These are phyloP conservation scores for Elsinoe fawcettii DNA, from an alignment of 2,329 filamentous ascomycete species.

Conservation along the genomic window DNA sequence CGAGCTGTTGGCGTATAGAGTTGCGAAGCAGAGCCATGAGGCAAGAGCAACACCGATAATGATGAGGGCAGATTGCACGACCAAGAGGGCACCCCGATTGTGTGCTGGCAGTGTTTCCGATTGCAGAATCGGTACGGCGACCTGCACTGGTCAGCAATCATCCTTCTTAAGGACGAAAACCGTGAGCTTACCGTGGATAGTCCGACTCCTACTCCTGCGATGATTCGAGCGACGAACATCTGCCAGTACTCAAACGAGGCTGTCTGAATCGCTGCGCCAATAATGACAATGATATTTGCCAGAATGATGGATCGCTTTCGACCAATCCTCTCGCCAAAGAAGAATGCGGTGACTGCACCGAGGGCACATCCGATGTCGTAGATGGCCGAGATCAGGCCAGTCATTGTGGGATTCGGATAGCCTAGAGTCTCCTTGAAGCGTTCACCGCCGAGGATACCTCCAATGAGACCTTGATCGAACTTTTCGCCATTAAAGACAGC, in stretches of 20 bases:
- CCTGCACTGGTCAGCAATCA: neutral
- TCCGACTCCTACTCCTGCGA: constrained; percentile 25
- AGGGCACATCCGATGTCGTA: constrained; percentile 26
- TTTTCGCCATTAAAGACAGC: neutral
- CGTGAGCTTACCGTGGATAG: constrained; percentile 19
- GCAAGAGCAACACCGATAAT: constrained; percentile 26
- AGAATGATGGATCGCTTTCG: constrained; percentile 23
- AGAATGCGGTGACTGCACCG: constrained; percentile 24
- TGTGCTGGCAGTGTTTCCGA: constrained; percentile 26
- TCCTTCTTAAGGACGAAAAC: too few species aligned
- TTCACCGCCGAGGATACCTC: constrained; percentile 25
- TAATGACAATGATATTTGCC: constrained; percentile 24
- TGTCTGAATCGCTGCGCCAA: constrained; percentile 17
- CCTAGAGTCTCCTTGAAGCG: constrained; percentile 26
- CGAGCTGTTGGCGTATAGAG: constrained; percentile 22
- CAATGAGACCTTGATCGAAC: constrained; percentile 27
- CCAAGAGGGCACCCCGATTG: constrained; percentile 24
- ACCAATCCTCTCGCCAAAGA: constrained; percentile 23
- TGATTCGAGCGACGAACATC: constrained; percentile 23
- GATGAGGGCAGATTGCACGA: constrained; percentile 26
- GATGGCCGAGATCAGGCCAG: constrained; percentile 24
- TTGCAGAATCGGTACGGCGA: constrained; percentile 26
- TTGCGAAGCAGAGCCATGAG: constrained; percentile 26
- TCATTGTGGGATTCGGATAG: constrained; percentile 22
- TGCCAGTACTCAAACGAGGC: constrained; percentile 23